Evolutionary conservation across 2,329 filamentous ascomycete species (phyloP).

Genomic region (Apiospora hydei): DNA sequence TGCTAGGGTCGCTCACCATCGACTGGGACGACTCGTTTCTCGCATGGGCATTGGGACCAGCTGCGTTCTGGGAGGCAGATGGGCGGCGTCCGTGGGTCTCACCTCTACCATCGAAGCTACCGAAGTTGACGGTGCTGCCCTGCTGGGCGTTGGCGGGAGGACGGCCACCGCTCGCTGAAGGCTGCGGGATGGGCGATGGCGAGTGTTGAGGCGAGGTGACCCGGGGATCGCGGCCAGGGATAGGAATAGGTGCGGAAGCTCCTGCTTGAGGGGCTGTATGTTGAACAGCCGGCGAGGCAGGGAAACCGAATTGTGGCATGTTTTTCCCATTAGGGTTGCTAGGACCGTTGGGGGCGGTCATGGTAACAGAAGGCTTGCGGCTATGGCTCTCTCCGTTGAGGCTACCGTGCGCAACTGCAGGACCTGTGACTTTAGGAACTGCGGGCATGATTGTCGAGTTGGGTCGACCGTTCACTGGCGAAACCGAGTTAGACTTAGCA

Average conservation of each 20-base stretch:
- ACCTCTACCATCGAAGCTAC: conserved; percentile 81
- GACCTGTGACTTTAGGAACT: conserved; percentile 69
- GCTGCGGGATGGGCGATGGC: conserved; percentile 91
- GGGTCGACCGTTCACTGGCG: conserved; percentile 76
- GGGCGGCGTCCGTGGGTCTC: conserved; percentile 74
- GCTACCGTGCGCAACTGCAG: conserved; percentile 69
- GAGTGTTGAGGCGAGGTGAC: conserved; percentile 86
- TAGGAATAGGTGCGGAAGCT: conserved; percentile 65
- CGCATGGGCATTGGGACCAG: conserved; percentile 25
- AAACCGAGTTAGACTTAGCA: conserved; percentile 71
- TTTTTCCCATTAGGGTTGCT: conserved; percentile 69
- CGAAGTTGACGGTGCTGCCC: conserved; percentile 76
- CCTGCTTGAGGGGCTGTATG: conserved; percentile 70
- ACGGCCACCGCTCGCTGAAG: conserved; percentile 82
- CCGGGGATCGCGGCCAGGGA: conserved; percentile 70
- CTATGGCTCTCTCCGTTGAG: conserved; percentile 81
- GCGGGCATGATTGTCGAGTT: conserved; percentile 26
- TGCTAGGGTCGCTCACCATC: conserved; percentile 76
- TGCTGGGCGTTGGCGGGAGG: conserved; percentile 79
- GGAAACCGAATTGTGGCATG: conserved; percentile 84
- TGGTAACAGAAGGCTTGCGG: conserved; percentile 90
- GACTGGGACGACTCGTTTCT: conserved; percentile 67
- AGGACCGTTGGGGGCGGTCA: conserved; percentile 78
- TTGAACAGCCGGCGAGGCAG: conserved; percentile 70
- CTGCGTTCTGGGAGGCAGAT: conserved; percentile 43